phyloP scores from a whole-genome alignment of 495 filamentous ascomycete species.

The Usnea hakonensis region DNA sequence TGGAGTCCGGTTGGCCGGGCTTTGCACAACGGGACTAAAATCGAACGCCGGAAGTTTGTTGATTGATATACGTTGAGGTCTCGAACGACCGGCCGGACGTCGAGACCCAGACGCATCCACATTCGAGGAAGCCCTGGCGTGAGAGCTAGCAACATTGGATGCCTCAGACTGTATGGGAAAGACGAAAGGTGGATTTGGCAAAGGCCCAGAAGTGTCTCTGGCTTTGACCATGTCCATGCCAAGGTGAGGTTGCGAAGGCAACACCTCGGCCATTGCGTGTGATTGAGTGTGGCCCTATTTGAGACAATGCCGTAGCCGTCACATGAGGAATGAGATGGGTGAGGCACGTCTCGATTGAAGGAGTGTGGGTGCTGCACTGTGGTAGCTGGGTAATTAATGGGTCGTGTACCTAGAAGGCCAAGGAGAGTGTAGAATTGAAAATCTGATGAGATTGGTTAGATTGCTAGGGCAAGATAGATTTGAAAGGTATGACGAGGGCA shows the following conservation, averaged over 20 bases:
- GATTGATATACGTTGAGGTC: constrained; percentile 21
- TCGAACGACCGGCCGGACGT: constrained; percentile 11
- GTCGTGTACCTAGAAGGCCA: not conserved
- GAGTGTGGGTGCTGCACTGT: not conserved
- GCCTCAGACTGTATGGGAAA: constrained; percentile 49
- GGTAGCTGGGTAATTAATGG: not conserved
- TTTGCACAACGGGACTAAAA: constrained; percentile 17
- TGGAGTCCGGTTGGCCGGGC: constrained; percentile 7
- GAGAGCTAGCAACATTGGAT: constrained; percentile 12
- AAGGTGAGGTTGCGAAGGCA: constrained; percentile 14
- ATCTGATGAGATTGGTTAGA: not conserved
- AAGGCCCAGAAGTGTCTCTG: constrained; percentile 30
- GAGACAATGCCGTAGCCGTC: not conserved
- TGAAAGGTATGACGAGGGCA: not conserved
- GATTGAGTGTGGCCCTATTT: not conserved
- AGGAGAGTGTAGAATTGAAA: not conserved
- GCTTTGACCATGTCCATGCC: constrained; percentile 12
- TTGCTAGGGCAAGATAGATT: not conserved
- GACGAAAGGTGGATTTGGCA: constrained; percentile 64
- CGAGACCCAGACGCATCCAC: constrained; percentile 3
- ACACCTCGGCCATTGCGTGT: constrained; percentile 17
- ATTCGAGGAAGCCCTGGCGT: not conserved
- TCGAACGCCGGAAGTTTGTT: constrained; percentile 32
- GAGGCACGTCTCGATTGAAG: not conserved
- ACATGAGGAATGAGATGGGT: not conserved